A percentile compares a stretch with the other conserved stretches of the same genome.
Evolutionary conservation across 768 basidiomycete species (phyloP).

Genomic region (Termitomyces sp.): DNA sequence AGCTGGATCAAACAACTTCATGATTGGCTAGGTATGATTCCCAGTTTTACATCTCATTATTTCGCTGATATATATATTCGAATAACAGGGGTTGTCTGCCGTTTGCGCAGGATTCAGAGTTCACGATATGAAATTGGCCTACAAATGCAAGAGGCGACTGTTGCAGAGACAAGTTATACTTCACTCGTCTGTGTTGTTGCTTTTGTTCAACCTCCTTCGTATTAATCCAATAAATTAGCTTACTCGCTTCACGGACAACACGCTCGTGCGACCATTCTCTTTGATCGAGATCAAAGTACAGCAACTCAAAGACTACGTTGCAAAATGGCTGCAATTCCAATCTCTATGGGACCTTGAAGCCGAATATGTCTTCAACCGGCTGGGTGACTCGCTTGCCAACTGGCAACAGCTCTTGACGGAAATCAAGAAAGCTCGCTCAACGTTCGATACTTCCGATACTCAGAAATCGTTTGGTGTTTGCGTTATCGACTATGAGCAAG

Average conservation of each 20-base stretch:
- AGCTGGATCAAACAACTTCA: conserved; percentile 89
- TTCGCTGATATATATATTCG: neutral
- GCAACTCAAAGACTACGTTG: conserved; percentile 85
- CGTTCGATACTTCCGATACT: conserved; percentile 95
- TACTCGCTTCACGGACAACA: conserved; percentile 65
- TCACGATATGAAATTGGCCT: conserved; percentile 96
- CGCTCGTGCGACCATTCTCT: conserved; percentile 75
- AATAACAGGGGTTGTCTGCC: conserved; percentile 73
- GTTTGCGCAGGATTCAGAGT: conserved; percentile 82
- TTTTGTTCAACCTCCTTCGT: neutral
- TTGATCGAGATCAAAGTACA: conserved; percentile 87
- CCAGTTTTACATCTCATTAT: no score
- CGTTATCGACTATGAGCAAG: conserved; percentile 96
- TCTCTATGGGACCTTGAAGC: conserved; percentile 98
- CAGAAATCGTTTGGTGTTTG: conserved; percentile 90
- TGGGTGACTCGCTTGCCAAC: conserved; percentile 87
- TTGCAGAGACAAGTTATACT: conserved; percentile 74
- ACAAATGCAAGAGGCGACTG: conserved; percentile 70
- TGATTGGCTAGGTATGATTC: conserved; percentile 69
- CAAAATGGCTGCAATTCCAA: conserved; percentile 98
- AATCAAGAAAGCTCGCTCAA: conserved; percentile 94
- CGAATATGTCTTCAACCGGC: conserved; percentile 92
- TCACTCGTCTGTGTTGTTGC: conserved; percentile 55
- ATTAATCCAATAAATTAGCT: conserved; percentile 40
- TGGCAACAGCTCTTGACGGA: conserved; percentile 97